Percentiles rank a stretch among this genome's conserved stretches.
Conservation (phyloP, 345 rosid species). For the Hypericum androsaemum region DNA sequence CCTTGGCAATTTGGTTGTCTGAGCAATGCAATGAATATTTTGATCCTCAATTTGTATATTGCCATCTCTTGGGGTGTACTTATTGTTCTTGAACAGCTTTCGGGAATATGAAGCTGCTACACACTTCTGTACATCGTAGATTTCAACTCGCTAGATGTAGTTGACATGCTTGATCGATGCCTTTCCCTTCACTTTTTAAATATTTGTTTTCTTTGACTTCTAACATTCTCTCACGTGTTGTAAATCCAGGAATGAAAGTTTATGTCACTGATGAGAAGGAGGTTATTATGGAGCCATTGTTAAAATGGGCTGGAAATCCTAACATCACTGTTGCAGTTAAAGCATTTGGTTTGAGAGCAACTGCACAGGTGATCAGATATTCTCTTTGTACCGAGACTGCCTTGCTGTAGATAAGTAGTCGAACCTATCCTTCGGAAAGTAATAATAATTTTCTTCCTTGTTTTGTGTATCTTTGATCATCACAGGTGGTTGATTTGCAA, state of each 20-base stretch:
- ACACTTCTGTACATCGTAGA: too few relatives aligned
- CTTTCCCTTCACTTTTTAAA: background rate
- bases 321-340: constrained; percentile 60
- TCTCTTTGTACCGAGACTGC: background rate
- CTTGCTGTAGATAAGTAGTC: background rate
- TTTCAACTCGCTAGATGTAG: too few relatives aligned
- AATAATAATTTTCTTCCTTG: constrained; percentile 11
- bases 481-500: constrained; percentile 83
- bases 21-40: too few relatives aligned
- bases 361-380: constrained; percentile 58
- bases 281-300: constrained; percentile 82
- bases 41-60: too few relatives aligned
- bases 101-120: too few relatives aligned
- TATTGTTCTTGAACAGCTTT: too few relatives aligned
- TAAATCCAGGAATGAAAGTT: constrained; percentile 73
- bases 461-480: constrained; percentile 11
- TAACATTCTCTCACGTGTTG: too few relatives aligned
- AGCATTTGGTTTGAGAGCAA: constrained; percentile 89
- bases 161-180: background rate
- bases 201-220: constrained; percentile 13
- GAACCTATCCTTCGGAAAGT: background rate
- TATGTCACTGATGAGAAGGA: constrained; percentile 92
- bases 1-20: too few relatives aligned
- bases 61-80: too few relatives aligned
- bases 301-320: constrained; percentile 97